These are phyloP conservation scores for Epichloe elymi DNA, from an alignment of 2,329 filamentous ascomycete genomes.

Conservation along the genomic window DNA sequence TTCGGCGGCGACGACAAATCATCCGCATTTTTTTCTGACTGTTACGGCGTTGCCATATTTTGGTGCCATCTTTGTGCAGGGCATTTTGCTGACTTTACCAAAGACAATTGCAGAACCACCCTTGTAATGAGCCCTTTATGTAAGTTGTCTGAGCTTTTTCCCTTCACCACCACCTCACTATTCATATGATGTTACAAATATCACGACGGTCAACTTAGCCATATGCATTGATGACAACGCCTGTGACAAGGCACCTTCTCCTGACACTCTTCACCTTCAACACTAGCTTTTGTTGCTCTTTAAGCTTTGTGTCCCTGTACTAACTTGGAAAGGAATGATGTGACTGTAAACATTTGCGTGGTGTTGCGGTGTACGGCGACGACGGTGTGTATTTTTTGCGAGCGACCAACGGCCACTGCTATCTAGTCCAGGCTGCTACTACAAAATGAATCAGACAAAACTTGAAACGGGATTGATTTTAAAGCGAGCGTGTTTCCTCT, in stretches of 20 bases:
- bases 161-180: neutral
- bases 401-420: neutral
- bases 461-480: too few species aligned
- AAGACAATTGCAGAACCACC: neutral
- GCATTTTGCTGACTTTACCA: neutral
- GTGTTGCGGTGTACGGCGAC: neutral
- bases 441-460: neutral
- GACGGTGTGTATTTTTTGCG: neutral
- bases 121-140: neutral
- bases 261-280: conserved; percentile 11
- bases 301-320: neutral
- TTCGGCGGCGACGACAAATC: conserved; percentile 32
- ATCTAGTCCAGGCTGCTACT: neutral
- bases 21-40: conserved; percentile 16
- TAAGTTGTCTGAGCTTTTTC: conserved; percentile 13
- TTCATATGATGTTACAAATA: conserved; percentile 29
- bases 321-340: conserved; percentile 1
- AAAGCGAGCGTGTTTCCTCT: too few species aligned
- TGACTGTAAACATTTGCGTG: neutral
- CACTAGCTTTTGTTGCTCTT: neutral
- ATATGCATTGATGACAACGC: conserved; percentile 33
- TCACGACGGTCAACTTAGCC: conserved; percentile 37
- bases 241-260: conserved; percentile 30
- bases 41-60: conserved; percentile 6
- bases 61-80: conserved; percentile 3